Conservation (phyloP, 1,284 basidiomycete genomes). For the Trametes hirsuta region DNA sequence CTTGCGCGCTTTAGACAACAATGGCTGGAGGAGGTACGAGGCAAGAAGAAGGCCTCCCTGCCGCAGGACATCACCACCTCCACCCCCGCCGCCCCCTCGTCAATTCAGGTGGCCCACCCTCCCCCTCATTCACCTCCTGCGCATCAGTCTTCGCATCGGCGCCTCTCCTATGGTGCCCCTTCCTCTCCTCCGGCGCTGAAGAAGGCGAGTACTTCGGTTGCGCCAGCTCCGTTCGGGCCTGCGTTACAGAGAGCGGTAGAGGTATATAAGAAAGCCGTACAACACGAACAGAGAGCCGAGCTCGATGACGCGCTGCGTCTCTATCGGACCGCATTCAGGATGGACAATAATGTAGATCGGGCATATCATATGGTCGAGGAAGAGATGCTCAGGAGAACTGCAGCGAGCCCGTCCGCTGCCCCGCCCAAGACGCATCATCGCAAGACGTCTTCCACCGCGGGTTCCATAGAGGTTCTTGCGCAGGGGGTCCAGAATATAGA, state of each 20-base stretch:
- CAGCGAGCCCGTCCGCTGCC: conserved; percentile 18
- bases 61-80: conserved; percentile 4
- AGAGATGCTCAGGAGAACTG: conserved; percentile 26
- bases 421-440: conserved; percentile 11
- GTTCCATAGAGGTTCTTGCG: conserved; percentile 13
- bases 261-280: conserved; percentile 71
- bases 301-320: conserved; percentile 75
- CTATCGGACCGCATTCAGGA: conserved; percentile 80
- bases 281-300: conserved; percentile 72
- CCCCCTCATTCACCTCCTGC: conserved; percentile 6
- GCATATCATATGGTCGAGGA: conserved; percentile 61
- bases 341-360: conserved; percentile 71
- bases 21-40: conserved; percentile 72
- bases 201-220: background rate
- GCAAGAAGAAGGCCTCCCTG: conserved; percentile 36
- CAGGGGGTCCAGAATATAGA: conserved; percentile 19
- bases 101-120: background rate
- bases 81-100: background rate
- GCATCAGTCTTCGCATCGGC: conserved; percentile 3
- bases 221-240: conserved; percentile 33
- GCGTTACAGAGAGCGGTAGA: conserved; percentile 56
- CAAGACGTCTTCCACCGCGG: conserved; percentile 13
- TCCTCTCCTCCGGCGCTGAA: conserved; percentile 1
- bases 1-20: conserved; percentile 71
- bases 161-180: conserved; percentile 5